Evolutionary conservation across 495 filamentous ascomycete genomes (phyloP).

Genomic region (Jackrogersella minutella): DNA sequence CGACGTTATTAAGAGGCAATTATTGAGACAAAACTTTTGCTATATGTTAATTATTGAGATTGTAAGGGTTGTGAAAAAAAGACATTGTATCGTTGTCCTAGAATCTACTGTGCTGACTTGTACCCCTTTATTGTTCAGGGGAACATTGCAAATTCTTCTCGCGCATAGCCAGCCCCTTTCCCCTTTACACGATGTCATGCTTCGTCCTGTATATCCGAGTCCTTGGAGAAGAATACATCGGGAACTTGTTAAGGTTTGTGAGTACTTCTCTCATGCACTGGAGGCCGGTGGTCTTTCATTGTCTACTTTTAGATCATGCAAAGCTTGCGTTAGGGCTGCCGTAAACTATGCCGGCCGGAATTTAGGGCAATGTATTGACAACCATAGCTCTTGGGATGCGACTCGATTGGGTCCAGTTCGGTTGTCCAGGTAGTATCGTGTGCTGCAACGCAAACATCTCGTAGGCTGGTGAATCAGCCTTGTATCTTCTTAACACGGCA

Average conservation of each 20-base stretch:
- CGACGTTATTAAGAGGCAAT: not conserved
- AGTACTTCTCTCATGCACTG: too few species aligned
- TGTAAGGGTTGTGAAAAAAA: not conserved
- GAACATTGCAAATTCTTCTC: not conserved
- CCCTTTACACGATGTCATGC: too few species aligned
- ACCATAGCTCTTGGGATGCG: not conserved
- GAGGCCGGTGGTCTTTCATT: not conserved
- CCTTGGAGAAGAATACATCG: too few species aligned
- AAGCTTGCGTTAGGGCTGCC: not conserved
- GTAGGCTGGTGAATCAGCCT: not conserved
- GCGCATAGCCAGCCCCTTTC: not conserved
- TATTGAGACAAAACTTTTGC: not conserved
- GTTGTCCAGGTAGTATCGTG: not conserved
- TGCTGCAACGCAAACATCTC: not conserved
- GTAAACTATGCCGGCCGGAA: not conserved
- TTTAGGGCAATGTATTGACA: not conserved
- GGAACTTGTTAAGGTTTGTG: too few species aligned
- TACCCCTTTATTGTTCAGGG: not conserved
- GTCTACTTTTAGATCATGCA: not conserved
- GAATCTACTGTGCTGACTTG: not conserved
- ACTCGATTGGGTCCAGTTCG: not conserved
- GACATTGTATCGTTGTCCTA: not conserved
- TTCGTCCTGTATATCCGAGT: too few species aligned
- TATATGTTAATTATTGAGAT: not conserved
- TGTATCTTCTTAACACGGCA: conserved; percentile 5